phyloP scores from a whole-genome alignment of 2,329 filamentous ascomycete species.

The Trichoderma oligosporum region DNA sequence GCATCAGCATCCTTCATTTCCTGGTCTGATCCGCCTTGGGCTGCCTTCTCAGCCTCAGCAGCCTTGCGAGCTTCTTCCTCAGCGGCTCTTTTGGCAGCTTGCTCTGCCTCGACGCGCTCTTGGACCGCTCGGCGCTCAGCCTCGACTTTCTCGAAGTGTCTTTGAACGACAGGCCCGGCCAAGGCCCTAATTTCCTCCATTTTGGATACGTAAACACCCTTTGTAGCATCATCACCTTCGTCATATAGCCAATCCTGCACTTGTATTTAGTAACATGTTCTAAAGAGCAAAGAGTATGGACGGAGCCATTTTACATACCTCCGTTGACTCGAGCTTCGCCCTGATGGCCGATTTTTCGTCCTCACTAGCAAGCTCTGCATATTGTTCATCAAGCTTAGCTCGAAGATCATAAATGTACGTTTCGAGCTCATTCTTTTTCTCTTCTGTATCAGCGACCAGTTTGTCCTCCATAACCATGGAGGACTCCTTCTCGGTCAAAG shows the following conservation, averaged over 20 bases:
- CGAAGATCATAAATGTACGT: slow-evolving; percentile 95
- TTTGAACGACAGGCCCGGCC: slow-evolving; percentile 86
- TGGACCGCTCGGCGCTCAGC: slow-evolving; percentile 75
- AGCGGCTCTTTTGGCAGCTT: slow-evolving; percentile 66
- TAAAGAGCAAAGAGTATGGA: background rate
- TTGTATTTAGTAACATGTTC: slow-evolving; percentile 19
- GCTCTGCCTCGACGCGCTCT: slow-evolving; percentile 73
- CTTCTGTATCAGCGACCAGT: slow-evolving; percentile 94
- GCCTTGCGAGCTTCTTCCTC: slow-evolving; percentile 55
- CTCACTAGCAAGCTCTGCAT: slow-evolving; percentile 81
- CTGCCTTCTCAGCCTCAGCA: slow-evolving; percentile 48
- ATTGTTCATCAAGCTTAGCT: slow-evolving; percentile 90
- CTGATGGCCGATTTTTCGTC: slow-evolving; percentile 88
- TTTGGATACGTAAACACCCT: slow-evolving; percentile 91
- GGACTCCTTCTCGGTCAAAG: slow-evolving; percentile 76
- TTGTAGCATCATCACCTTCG: slow-evolving; percentile 89
- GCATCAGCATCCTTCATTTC: slow-evolving; percentile 62
- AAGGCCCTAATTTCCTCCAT: slow-evolving; percentile 91
- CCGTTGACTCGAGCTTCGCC: slow-evolving; percentile 74
- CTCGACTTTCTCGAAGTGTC: slow-evolving; percentile 92
- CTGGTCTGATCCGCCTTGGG: slow-evolving; percentile 51
- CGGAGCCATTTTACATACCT: slow-evolving; percentile 62
- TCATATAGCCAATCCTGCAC: slow-evolving; percentile 96
- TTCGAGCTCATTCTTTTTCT: slow-evolving; percentile 99
- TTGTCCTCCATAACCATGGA: slow-evolving; percentile 98